Evolutionary conservation across 495 filamentous ascomycete species (phyloP).

Genomic region (Aspergillus wentii): DNA sequence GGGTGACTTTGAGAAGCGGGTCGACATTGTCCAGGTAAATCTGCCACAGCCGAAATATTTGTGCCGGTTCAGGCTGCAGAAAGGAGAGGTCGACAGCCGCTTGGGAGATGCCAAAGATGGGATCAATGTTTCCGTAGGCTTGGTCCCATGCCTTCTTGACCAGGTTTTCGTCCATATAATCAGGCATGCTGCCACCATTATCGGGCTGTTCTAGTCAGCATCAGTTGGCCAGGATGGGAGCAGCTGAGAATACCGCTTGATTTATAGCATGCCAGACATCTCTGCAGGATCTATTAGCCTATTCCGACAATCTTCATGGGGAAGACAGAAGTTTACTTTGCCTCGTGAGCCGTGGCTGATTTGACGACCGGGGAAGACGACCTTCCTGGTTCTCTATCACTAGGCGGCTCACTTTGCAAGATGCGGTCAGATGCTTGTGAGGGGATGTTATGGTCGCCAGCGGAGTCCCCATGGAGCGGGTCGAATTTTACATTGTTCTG

Average conservation of each 20-base stretch:
- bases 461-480: constrained; percentile 35
- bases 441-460: constrained; percentile 15
- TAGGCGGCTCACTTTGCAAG: too few species aligned
- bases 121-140: constrained; percentile 26
- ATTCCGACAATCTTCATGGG: too few species aligned
- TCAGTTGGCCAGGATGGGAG: too few species aligned
- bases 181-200: constrained; percentile 16
- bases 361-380: constrained; percentile 18
- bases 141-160: constrained; percentile 44
- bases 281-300: constrained; percentile 26
- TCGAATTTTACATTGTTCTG: constrained; percentile 49
- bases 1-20: constrained; percentile 45
- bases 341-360: constrained; percentile 26
- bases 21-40: constrained; percentile 42
- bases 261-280: constrained; percentile 47
- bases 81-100: constrained; percentile 37
- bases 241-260: constrained; percentile 35
- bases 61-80: constrained; percentile 41
- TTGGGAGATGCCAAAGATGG: constrained; percentile 42
- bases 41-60: constrained; percentile 40
- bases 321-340: too few species aligned
- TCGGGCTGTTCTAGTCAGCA: neutral
- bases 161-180: constrained; percentile 20
- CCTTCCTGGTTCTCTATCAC: constrained; percentile 4
- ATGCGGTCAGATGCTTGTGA: too few species aligned